phyloP scores from a whole-genome alignment of 2,329 filamentous ascomycete species.

The Neopestalotiopsis rosae region DNA sequence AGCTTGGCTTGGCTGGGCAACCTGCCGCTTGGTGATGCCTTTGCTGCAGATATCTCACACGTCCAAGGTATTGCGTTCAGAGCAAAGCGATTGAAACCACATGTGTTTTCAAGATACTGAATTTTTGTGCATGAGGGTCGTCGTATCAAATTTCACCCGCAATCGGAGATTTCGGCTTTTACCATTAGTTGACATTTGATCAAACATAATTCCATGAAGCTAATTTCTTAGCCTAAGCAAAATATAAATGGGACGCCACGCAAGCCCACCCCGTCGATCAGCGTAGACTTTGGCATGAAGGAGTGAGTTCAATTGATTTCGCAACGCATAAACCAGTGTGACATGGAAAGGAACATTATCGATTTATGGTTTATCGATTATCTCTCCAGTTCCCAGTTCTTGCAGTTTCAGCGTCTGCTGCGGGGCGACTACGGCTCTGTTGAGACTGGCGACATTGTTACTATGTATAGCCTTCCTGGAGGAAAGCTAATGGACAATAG shows the following conservation, averaged over 20 bases:
- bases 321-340: no score
- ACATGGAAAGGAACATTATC: no score
- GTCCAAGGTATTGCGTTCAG: not conserved
- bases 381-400: no score
- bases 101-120: not conserved
- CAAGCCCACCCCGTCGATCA: not conserved
- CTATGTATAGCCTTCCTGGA: no score
- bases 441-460: no score
- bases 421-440: no score
- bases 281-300: no score
- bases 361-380: no score
- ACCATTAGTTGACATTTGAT: not conserved
- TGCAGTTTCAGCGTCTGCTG: no score
- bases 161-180: not conserved
- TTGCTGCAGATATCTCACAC: not conserved
- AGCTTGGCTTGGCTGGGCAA: not conserved
- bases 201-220: not conserved
- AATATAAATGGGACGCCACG: not conserved
- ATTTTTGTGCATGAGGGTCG: not conserved
- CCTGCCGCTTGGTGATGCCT: not conserved
- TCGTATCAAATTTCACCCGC: not conserved
- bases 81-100: not conserved
- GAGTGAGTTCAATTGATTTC: no score
- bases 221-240: not conserved
- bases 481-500: no score